Evolutionary conservation across 805 yeast genomes (phyloP).

Genomic region (Sugiyamaella lignohabitans): DNA sequence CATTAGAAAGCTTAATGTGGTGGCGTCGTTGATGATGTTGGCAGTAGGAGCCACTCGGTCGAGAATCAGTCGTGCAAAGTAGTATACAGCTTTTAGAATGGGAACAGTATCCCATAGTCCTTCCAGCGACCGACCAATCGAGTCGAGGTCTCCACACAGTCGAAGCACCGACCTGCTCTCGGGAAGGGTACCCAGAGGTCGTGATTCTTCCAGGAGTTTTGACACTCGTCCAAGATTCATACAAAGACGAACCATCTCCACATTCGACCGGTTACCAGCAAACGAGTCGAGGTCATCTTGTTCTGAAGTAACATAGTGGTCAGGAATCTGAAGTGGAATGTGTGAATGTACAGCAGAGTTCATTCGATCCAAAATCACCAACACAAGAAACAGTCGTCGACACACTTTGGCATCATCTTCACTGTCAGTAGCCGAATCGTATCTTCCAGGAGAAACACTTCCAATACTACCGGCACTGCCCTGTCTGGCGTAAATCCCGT

Average conservation of each 20-base stretch:
- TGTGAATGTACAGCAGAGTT: constrained; percentile 20
- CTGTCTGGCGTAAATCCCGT: neutral
- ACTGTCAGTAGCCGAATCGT: neutral
- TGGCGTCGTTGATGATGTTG: constrained; percentile 9
- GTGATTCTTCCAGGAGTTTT: constrained; percentile 1
- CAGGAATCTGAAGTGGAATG: constrained; percentile 24
- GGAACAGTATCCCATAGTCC: constrained; percentile 23
- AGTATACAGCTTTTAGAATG: constrained; percentile 21
- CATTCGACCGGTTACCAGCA: constrained; percentile 9
- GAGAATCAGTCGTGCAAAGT: constrained; percentile 14
- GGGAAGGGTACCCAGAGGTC: neutral
- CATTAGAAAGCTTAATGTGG: constrained; percentile 13
- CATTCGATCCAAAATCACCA: constrained; percentile 27
- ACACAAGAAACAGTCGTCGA: constrained; percentile 26
- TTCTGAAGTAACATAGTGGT: constrained; percentile 17
- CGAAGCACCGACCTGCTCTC: neutral
- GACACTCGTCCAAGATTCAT: constrained; percentile 11
- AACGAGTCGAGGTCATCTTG: constrained; percentile 18
- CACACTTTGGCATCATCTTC: constrained; percentile 19
- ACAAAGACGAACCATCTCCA: constrained; percentile 19
- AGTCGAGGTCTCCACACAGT: constrained; percentile 6
- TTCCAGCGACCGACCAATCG: constrained; percentile 14
- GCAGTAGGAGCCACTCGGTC: constrained; percentile 8
- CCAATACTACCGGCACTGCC: neutral
- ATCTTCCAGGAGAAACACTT: neutral